phyloP scores from a whole-genome alignment of 768 basidiomycete genomes.

The Lentinula boryana region DNA sequence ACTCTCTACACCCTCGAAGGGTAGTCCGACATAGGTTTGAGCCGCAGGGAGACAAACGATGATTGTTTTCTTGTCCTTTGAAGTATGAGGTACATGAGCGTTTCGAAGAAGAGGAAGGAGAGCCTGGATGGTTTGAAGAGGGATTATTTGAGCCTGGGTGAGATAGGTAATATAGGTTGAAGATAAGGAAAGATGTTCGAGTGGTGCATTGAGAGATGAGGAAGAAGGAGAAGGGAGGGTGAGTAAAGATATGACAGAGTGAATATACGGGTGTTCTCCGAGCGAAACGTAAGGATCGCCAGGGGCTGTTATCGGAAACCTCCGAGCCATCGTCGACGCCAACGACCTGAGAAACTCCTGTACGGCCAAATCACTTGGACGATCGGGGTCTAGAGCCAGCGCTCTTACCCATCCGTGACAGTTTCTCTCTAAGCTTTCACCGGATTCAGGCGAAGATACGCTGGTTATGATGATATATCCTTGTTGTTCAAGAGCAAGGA shows the following conservation, averaged over 20 bases:
- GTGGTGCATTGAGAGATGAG: slow-evolving; percentile 40
- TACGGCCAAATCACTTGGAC: slow-evolving; percentile 46
- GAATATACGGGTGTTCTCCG: slow-evolving; percentile 61
- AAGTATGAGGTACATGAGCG: slow-evolving; percentile 45
- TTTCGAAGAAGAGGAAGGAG: slow-evolving; percentile 72
- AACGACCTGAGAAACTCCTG: slow-evolving; percentile 78
- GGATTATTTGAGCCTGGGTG: slow-evolving; percentile 68
- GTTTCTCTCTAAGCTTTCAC: slow-evolving; percentile 53
- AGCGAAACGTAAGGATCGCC: slow-evolving; percentile 79
- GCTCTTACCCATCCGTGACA: slow-evolving; percentile 41
- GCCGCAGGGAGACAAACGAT: slow-evolving; percentile 72
- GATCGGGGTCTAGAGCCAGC: not conserved
- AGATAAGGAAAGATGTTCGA: slow-evolving; percentile 64
- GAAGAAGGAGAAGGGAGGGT: slow-evolving; percentile 42
- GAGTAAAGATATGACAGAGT: slow-evolving; percentile 74
- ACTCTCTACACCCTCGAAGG: slow-evolving; percentile 58
- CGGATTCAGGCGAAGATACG: slow-evolving; percentile 64
- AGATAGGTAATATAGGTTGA: slow-evolving; percentile 66
- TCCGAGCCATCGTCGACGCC: slow-evolving; percentile 70
- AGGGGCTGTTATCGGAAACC: slow-evolving; percentile 70
- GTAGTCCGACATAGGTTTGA: slow-evolving; percentile 69
- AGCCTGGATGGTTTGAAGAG: slow-evolving; percentile 71
- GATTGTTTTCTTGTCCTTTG: slow-evolving; percentile 37
- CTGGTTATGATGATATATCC: slow-evolving; percentile 84
- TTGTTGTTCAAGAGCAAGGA: slow-evolving; percentile 66